phyloP scores from a whole-genome alignment of 331 rosid species.

The Saraca asoca region DNA sequence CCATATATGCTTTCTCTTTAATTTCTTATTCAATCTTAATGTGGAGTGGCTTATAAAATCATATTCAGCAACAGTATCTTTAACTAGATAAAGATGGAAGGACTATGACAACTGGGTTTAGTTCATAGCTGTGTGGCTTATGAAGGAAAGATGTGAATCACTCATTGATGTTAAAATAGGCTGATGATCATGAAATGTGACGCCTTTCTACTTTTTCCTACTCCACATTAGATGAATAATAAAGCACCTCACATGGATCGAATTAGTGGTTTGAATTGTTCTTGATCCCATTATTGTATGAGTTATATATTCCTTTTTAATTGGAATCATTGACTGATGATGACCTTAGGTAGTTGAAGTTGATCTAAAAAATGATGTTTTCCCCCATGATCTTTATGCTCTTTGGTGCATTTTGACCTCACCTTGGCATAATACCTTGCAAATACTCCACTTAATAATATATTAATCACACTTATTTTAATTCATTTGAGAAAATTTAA shows the following conservation, averaged over 20 bases:
- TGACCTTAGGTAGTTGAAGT: constrained; percentile 40
- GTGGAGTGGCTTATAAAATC: constrained; percentile 17
- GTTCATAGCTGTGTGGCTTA: constrained; percentile 35
- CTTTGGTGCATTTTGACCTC: constrained; percentile 43
- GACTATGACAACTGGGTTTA: constrained; percentile 31
- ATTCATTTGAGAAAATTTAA: no score
- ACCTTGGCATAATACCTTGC: background rate
- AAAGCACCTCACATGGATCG: constrained; percentile 38
- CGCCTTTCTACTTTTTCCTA: constrained; percentile 21
- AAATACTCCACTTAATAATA: no score
- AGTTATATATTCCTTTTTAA: constrained; percentile 37
- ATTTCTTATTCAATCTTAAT: background rate
- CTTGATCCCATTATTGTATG: constrained; percentile 33
- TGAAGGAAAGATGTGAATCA: constrained; percentile 36
- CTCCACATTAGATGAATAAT: constrained; percentile 25
- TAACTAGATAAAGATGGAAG: constrained; percentile 27
- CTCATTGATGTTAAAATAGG: constrained; percentile 25
- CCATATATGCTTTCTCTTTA: constrained; percentile 5
- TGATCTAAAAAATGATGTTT: constrained; percentile 9
- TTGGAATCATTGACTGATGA: constrained; percentile 51
- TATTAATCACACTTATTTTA: no score
- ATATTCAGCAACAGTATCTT: constrained; percentile 18
- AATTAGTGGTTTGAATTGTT: constrained; percentile 46
- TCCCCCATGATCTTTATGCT: constrained; percentile 41
- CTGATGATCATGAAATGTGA: background rate